Base-by-base conservation (phyloP, 1,139 yeast species). In the Debaryomyces sp. region DNA sequence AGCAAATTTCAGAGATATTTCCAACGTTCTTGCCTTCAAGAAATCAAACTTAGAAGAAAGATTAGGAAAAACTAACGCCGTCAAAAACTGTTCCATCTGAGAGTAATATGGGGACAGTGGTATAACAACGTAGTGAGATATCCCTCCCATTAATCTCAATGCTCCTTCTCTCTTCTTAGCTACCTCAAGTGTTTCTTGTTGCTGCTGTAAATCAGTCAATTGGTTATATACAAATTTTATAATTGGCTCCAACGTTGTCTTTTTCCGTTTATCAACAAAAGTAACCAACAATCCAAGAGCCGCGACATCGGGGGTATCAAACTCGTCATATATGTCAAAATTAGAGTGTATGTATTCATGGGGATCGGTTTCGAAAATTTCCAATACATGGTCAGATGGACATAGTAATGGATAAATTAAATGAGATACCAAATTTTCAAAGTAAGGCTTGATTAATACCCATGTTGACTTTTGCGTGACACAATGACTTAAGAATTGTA, bases 341-440 rank as follows among this genome's bases (percentile, higher is more conserved):
- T 84, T 82, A 56, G 87, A 78, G 66, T 89, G 92, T 54, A 94
- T 88, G 63, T 91, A 94, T 65, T 92, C 97, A 50, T 83, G 88
- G 6, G 98, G 98, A 61, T 94, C 98, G 52, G 80, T 82, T 53
- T 91, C 96, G 69, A 89, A 92, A 32, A 82, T 69, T 54, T 89
- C 96, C 51, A 91, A 71, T 24, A 82, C 82, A 10, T 79, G 81
- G 51, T 87, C 88, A 18, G 80, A 77, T 9, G 96, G 92, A 53
- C 89, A 80, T 45, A 94, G 70, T 44, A 90, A 67, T 4, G 97
- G 97, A 68, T 80, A 91, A 12, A 92, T 77, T 52, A 94, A 84
- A 57, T 86, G 91, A 13, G 85, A 73, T 23, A 92, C 73, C 43
- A 94, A 69, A 13, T 79, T 77, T 46, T 81, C 82, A 48, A 83